Percentiles rank a stretch among this genome's conserved stretches.
phyloP scores from a whole-genome alignment of 768 basidiomycete genomes.

The Agrocybe pediades region DNA sequence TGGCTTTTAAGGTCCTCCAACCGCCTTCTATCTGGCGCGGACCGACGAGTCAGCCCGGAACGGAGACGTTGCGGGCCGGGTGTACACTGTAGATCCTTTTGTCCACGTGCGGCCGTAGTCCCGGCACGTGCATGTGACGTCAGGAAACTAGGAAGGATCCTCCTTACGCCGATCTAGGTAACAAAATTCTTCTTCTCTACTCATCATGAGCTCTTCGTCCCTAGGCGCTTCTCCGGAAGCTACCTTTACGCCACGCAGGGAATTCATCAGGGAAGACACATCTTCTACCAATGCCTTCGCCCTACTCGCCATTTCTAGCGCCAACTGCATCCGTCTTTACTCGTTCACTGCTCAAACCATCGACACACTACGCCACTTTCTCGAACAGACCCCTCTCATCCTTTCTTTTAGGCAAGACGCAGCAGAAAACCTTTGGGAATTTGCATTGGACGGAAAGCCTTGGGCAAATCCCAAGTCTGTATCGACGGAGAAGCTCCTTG shows the following conservation, averaged over 20 bases:
- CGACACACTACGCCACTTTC: conserved; percentile 52
- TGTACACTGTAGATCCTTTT: no score
- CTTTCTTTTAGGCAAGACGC: conserved; percentile 55
- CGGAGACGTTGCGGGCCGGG: not conserved
- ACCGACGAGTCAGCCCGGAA: conserved; percentile 1
- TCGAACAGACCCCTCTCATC: conserved; percentile 48
- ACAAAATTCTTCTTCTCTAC: not conserved
- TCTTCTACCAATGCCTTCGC: conserved; percentile 58
- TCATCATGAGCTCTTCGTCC: conserved; percentile 25
- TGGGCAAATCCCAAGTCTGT: conserved; percentile 72
- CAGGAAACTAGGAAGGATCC: conserved; percentile 11
- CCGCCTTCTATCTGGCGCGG: conserved; percentile 1
- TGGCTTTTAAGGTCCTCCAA: not conserved
- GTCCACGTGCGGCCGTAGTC: not conserved
- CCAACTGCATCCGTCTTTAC: conserved; percentile 68
- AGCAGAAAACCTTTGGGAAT: conserved; percentile 63
- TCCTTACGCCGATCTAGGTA: not conserved
- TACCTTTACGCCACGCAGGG: conserved; percentile 67
- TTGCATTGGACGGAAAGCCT: conserved; percentile 67
- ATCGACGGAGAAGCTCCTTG: conserved; percentile 65
- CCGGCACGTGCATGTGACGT: conserved; percentile 19
- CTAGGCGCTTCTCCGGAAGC: conserved; percentile 37
- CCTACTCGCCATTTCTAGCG: conserved; percentile 67
- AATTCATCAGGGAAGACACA: conserved; percentile 66
- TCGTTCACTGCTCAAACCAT: conserved; percentile 61